phyloP scores from a whole-genome alignment of 140 eudicot species.

The Ambrosia hybrid region DNA sequence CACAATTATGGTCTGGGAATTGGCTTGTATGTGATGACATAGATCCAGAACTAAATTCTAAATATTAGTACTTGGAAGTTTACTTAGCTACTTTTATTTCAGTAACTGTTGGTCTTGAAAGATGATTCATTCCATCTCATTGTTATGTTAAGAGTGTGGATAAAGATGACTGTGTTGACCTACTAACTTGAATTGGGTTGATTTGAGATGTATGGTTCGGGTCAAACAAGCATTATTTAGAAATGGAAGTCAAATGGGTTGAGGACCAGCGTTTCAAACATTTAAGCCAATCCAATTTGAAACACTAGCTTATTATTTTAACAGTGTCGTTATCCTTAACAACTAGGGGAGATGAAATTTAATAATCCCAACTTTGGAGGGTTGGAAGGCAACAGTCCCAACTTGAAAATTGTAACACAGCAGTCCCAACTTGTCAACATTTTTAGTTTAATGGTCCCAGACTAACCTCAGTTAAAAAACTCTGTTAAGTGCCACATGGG shows the following conservation, averaged over 20 bases:
- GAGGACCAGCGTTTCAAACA: no score
- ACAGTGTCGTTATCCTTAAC: no score
- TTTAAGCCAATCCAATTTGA: no score
- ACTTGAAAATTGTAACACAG: no score
- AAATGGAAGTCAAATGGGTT: background rate
- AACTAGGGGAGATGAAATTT: no score
- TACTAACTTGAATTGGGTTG: background rate
- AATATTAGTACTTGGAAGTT: background rate
- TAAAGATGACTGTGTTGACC: background rate
- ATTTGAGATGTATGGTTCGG: background rate
- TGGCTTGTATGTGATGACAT: slow-evolving; percentile 12
- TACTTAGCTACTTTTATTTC: background rate
- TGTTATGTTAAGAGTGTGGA: background rate
- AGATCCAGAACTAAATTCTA: slow-evolving; percentile 5
- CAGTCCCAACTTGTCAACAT: no score
- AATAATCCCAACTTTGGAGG: no score
- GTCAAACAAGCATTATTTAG: background rate
- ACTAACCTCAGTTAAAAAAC: no score
- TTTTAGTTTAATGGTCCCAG: no score
- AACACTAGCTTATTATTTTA: no score
- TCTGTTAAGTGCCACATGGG: no score
- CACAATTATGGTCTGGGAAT: slow-evolving; percentile 8
- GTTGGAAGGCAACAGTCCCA: no score
- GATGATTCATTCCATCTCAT: background rate
- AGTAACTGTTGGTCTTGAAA: slow-evolving; percentile 6